These are phyloP conservation scores for Dichotomocladium elegans DNA, from an alignment of 371 early-diverging fungal genomes.

Conservation along the genomic window DNA sequence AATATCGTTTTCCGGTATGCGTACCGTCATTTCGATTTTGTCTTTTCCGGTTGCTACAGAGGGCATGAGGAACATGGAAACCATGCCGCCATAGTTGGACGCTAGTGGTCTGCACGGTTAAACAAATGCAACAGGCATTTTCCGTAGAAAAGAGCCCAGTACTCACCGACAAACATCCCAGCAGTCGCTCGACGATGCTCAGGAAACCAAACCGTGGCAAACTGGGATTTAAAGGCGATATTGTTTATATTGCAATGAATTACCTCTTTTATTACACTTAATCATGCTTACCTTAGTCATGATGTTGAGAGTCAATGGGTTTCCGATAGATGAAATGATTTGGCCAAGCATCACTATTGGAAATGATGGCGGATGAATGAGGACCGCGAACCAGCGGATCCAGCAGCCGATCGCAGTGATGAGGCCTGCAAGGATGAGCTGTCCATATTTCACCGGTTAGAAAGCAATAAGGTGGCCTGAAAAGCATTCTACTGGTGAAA, in stretches of 20 bases:
- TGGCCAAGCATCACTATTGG: slow-evolving; percentile 57
- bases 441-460: slow-evolving; percentile 1
- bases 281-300: slow-evolving; percentile 44
- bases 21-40: slow-evolving; percentile 22
- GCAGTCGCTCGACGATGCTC: slow-evolving; percentile 28
- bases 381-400: slow-evolving; percentile 54
- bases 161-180: slow-evolving; percentile 32
- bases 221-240: too few species aligned
- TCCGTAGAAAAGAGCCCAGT: background rate
- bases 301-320: slow-evolving; percentile 60
- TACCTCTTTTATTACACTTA: too few species aligned
- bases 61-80: slow-evolving; percentile 31
- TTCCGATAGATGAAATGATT: slow-evolving; percentile 52
- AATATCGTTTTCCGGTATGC: too few species aligned
- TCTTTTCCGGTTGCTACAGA: slow-evolving; percentile 23
- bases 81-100: slow-evolving; percentile 31
- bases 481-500: too few species aligned
- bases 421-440: slow-evolving; percentile 45
- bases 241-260: too few species aligned
- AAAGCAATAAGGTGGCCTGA: too few species aligned
- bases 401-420: slow-evolving; percentile 53
- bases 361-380: slow-evolving; percentile 32
- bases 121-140: background rate
- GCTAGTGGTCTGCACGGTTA: slow-evolving; percentile 6
- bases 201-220: slow-evolving; percentile 29